Percentiles rank a stretch among this genome's conserved stretches.
These are phyloP conservation scores for Pseudogymnoascus sp. DNA, from an alignment of 2,329 filamentous ascomycete species.

Conservation along the genomic window DNA sequence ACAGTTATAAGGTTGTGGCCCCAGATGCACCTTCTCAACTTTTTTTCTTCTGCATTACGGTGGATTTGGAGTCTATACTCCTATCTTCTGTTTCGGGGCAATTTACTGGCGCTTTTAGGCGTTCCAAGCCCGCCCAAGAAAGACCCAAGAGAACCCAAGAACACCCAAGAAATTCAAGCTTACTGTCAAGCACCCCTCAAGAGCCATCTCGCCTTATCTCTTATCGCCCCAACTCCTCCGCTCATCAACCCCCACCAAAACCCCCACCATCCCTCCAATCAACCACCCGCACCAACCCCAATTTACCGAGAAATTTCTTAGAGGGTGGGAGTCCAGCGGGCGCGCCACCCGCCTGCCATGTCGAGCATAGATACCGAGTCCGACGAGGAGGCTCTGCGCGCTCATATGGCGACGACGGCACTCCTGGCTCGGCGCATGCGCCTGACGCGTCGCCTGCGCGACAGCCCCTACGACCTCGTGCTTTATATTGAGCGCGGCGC, in stretches of 20 bases:
- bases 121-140: neutral
- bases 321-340: neutral
- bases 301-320: conserved; percentile 4
- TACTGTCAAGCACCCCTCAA: neutral
- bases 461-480: conserved; percentile 51
- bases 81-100: neutral
- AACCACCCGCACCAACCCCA: neutral
- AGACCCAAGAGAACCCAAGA: neutral
- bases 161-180: conserved; percentile 1
- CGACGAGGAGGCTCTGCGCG: conserved; percentile 4
- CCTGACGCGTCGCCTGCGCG: conserved; percentile 46
- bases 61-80: neutral
- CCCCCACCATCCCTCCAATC: conserved; percentile 2
- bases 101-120: neutral
- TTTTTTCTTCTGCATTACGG: neutral
- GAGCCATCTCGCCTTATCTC: neutral
- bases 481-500: conserved; percentile 62
- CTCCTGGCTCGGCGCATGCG: conserved; percentile 47
- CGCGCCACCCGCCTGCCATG: neutral
- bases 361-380: conserved; percentile 8
- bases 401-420: conserved; percentile 11
- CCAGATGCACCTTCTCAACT: neutral
- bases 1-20: neutral
- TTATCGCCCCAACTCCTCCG: neutral
- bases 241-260: neutral